These are phyloP conservation scores for Agroathelia rolfsii DNA, from an alignment of 1,284 basidiomycete species.

Conservation along the genomic window DNA sequence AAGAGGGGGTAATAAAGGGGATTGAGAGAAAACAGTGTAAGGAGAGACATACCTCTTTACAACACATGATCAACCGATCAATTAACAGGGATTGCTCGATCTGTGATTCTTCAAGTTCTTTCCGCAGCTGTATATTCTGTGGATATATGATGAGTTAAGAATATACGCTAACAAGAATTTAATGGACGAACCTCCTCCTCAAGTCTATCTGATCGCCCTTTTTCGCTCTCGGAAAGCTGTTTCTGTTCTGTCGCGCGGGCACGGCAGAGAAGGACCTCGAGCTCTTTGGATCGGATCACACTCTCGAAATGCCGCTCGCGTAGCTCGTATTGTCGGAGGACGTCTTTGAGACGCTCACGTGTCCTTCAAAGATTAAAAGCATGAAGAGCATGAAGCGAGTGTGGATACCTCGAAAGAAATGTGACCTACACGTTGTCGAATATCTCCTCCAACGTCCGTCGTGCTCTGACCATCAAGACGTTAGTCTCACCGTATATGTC, in stretches of 20 bases:
- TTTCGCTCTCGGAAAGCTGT: constrained; percentile 66
- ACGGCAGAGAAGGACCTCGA: constrained; percentile 72
- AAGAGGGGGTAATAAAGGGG: constrained; percentile 1
- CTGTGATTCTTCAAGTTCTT: constrained; percentile 65
- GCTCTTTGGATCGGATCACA: constrained; percentile 78
- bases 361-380: constrained; percentile 33
- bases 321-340: constrained; percentile 75
- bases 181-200: constrained; percentile 53
- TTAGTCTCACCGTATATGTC: too few species aligned
- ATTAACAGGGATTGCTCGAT: constrained; percentile 66
- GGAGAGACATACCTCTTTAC: constrained; percentile 58
- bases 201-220: constrained; percentile 48
- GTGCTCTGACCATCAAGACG: constrained; percentile 50
- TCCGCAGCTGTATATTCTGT: constrained; percentile 54
- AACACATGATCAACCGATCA: constrained; percentile 70
- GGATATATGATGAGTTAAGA: constrained; percentile 7
- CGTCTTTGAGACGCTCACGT: constrained; percentile 72
- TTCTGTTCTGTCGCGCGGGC: constrained; percentile 78
- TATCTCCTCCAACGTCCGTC: constrained; percentile 63
- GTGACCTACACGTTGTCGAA: constrained; percentile 71
- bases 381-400: constrained; percentile 4
- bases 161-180: constrained; percentile 14
- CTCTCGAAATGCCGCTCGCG: constrained; percentile 83
- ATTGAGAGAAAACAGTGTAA: constrained; percentile 2
- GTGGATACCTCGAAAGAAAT: constrained; percentile 3